Base-by-base conservation (phyloP, 768 basidiomycete species). In the Hericium erinaceus region DNA sequence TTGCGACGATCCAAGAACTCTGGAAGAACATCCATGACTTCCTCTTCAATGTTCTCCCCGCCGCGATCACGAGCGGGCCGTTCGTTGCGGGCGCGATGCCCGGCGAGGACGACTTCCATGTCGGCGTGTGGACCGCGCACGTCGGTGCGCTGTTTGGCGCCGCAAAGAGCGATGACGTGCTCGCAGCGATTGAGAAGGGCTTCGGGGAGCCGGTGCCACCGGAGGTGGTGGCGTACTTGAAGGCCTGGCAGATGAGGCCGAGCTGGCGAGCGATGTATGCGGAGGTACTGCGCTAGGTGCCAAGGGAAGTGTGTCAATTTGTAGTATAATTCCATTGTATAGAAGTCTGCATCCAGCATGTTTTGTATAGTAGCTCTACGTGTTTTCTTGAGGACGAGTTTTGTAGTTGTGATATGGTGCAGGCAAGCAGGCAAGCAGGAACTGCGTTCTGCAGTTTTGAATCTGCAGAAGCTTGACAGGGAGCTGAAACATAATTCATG, bases 1-100 rank as follows among this genome's bases (percentile, higher is more conserved):
- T 44, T 15, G 24, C 7, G 11, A n/a, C 20, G 2, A 20, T 22
- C 10, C 28, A 46, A 39, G 41, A 16, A 4, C 20, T 44, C 22
- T 46, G 28, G 18, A 40, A 44, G 12, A 38, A 28, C 18, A 33
- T 46, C 40, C 15, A 13, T 6, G 40, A 39, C n/a, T 55, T 55
- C 22, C 46, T 22, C 13, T 26, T n/a, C 22, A 38, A 40, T 6
- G 24, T 40, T 6, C 2, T 55, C 54, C 54, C 54, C 12, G 40
- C 18, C 26, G 38, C 33, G 15, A 55, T 55, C 41, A 33, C 20
- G 4, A 39, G 18, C 33, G 54, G 54, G 15, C 54, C 54, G 10
- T 55, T 55, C 40, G n/a, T 55, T 26, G 54, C 22, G n/a, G 54
- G 54, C 26, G 54, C 54, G 11, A 24, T 15, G 39, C 54, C 54